Evolutionary conservation across 2,329 filamentous ascomycete genomes (phyloP).

Genomic region (Cytospora schulzeri): DNA sequence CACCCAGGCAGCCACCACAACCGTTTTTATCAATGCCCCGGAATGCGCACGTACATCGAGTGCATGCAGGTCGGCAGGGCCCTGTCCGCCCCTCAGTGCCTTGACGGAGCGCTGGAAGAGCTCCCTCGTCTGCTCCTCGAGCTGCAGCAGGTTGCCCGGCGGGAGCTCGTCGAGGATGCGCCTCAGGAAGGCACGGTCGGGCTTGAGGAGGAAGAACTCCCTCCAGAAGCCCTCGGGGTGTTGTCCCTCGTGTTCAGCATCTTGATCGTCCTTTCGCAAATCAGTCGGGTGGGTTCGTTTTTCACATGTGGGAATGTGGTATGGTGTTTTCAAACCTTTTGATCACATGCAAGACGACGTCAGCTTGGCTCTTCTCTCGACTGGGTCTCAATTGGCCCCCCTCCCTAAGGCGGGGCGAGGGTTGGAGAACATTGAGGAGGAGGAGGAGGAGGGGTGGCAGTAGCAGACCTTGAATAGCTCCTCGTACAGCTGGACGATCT

Average conservation of each 20-base stretch:
- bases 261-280: slow-evolving; percentile 25
- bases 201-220: slow-evolving; percentile 89
- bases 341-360: slow-evolving; percentile 24
- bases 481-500: slow-evolving; percentile 89
- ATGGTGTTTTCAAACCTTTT: slow-evolving; percentile 23
- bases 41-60: slow-evolving; percentile 67
- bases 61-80: slow-evolving; percentile 72
- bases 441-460: slow-evolving; percentile 1
- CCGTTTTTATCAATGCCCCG: no score
- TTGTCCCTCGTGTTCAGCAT: slow-evolving; percentile 68
- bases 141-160: slow-evolving; percentile 73
- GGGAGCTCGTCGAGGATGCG: slow-evolving; percentile 69
- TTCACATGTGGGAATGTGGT: slow-evolving; percentile 12
- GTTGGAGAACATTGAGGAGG: background rate
- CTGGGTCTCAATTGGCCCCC: background rate
- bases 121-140: slow-evolving; percentile 77
- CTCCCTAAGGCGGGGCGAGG: background rate
- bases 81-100: slow-evolving; percentile 63
- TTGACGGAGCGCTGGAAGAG: slow-evolving; percentile 75
- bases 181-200: slow-evolving; percentile 71
- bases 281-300: slow-evolving; percentile 17
- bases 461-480: slow-evolving; percentile 71
- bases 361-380: slow-evolving; percentile 22
- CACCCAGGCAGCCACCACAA: background rate
- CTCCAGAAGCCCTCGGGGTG: slow-evolving; percentile 91